phyloP scores from a whole-genome alignment of 2,329 filamentous ascomycete species.

The Lachnellula cervina region DNA sequence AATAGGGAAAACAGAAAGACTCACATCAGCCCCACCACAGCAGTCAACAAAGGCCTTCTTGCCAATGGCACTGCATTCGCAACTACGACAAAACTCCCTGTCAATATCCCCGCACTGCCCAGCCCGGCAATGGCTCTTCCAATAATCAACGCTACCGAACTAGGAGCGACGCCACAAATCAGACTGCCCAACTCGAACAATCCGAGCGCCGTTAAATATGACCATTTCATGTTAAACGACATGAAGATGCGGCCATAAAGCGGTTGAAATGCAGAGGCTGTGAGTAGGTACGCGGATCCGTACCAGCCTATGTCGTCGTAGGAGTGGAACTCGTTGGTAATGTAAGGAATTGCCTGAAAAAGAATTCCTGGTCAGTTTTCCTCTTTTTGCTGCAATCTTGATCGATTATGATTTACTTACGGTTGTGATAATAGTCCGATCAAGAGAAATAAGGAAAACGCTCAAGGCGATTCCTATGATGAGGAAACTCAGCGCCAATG shows the following conservation, averaged over 20 bases:
- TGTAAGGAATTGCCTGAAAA: conserved; percentile 34
- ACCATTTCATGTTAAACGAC: conserved; percentile 19
- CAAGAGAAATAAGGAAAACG: conserved; percentile 28
- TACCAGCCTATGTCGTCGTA: conserved; percentile 36
- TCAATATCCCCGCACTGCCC: conserved; percentile 19
- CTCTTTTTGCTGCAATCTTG: neutral
- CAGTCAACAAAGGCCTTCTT: conserved; percentile 23
- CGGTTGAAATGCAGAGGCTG: conserved; percentile 17
- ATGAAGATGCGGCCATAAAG: conserved; percentile 21
- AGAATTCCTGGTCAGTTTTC: neutral
- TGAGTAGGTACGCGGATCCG: conserved; percentile 34
- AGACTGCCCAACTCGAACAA: conserved; percentile 29
- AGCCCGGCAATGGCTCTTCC: conserved; percentile 26
- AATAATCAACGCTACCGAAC: conserved; percentile 24
- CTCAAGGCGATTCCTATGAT: conserved; percentile 28
- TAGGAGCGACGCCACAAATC: conserved; percentile 25
- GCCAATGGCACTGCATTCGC: conserved; percentile 25
- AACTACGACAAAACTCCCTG: conserved; percentile 40
- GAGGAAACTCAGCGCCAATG: conserved; percentile 21
- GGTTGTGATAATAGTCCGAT: conserved; percentile 24
- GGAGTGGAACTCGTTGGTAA: conserved; percentile 34
- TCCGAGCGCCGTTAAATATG: conserved; percentile 16
- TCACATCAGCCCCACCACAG: conserved; percentile 28
- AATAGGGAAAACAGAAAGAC: neutral
- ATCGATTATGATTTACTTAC: conserved; percentile 5